Evolutionary conservation across 2,329 filamentous ascomycete genomes (phyloP).

Genomic region (Microcyclospora tardicrescens): DNA sequence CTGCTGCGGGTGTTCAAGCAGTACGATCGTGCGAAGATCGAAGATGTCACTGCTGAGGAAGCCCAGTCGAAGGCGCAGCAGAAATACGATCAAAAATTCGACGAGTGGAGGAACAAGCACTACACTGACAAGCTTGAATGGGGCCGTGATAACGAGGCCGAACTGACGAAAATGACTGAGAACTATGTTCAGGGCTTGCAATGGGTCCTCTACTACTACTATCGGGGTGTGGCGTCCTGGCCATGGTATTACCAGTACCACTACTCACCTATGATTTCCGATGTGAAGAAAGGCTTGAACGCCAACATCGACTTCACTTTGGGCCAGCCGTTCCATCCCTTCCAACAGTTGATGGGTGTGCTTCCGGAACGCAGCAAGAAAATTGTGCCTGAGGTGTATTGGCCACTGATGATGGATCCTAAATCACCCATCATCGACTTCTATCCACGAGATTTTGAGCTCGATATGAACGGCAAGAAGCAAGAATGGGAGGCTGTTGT

Average conservation of each 20-base stretch:
- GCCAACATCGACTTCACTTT: constrained; percentile 87
- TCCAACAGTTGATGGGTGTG: constrained; percentile 96
- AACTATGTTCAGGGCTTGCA: constrained; percentile 97
- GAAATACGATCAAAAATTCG: constrained; percentile 82
- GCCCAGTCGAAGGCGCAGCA: constrained; percentile 65
- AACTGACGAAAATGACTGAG: constrained; percentile 71
- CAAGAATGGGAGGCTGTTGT: constrained; percentile 99
- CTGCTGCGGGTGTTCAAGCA: constrained; percentile 73
- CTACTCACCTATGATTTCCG: constrained; percentile 94
- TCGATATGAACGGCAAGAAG: constrained; percentile 99
- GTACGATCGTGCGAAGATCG: constrained; percentile 79
- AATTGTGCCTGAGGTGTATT: constrained; percentile 80
- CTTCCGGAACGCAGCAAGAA: constrained; percentile 93
- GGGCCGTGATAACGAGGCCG: constrained; percentile 65
- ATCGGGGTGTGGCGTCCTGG: constrained; percentile 93
- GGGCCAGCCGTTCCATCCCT: constrained; percentile 88
- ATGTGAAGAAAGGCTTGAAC: constrained; percentile 75
- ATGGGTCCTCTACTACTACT: constrained; percentile 98
- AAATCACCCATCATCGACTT: constrained; percentile 94
- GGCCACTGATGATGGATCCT: constrained; percentile 81
- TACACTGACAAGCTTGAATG: constrained; percentile 87
- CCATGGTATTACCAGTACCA: constrained; percentile 97
- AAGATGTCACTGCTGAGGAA: constrained; percentile 68
- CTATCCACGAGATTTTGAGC: constrained; percentile 88
- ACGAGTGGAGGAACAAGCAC: constrained; percentile 87